Percentiles rank a stretch among this genome's conserved stretches.
phyloP scores from a whole-genome alignment of 2,329 filamentous ascomycete genomes.

The Diaporthe australafricana region DNA sequence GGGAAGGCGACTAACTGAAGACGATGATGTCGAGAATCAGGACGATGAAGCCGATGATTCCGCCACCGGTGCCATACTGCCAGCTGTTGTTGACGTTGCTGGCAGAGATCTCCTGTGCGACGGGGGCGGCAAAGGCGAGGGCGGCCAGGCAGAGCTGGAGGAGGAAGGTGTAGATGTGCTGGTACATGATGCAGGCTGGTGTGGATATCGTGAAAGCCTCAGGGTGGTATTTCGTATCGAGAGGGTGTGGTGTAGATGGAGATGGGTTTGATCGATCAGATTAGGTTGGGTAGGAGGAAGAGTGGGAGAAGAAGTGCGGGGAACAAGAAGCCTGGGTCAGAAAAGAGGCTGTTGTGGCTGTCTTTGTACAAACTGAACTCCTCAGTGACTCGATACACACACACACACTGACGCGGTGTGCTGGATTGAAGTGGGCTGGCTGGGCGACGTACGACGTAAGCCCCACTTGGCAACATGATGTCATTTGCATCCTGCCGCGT shows the following conservation, averaged over 20 bases:
- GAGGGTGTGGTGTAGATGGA: neutral
- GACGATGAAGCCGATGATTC: conserved; percentile 70
- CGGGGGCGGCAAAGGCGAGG: conserved; percentile 61
- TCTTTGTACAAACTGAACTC: neutral
- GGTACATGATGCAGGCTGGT: conserved; percentile 43
- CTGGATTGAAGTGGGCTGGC: neutral
- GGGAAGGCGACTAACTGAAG: conserved; percentile 60
- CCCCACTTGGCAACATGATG: conserved; percentile 23
- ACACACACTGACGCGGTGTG: neutral
- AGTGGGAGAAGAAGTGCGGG: conserved; percentile 12
- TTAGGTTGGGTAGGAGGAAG: neutral
- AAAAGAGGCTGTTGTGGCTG: neutral
- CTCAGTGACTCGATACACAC: conserved; percentile 6
- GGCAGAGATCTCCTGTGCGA: conserved; percentile 51
- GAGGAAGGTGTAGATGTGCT: conserved; percentile 53
- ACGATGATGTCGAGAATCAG: conserved; percentile 72
- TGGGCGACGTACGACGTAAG: conserved; percentile 15
- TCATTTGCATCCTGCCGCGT: conserved; percentile 31
- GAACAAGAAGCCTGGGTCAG: neutral
- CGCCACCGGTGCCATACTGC: conserved; percentile 72
- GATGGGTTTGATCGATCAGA: too few relatives aligned
- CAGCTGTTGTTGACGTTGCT: conserved; percentile 57
- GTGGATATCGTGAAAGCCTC: neutral
- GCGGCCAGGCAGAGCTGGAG: conserved; percentile 65
- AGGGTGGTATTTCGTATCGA: neutral